Evolutionary conservation across 2,329 filamentous ascomycete genomes (phyloP), one percentile per base, ranked within the genome.

Genomic region (Trichoderma atroviride): DNA sequence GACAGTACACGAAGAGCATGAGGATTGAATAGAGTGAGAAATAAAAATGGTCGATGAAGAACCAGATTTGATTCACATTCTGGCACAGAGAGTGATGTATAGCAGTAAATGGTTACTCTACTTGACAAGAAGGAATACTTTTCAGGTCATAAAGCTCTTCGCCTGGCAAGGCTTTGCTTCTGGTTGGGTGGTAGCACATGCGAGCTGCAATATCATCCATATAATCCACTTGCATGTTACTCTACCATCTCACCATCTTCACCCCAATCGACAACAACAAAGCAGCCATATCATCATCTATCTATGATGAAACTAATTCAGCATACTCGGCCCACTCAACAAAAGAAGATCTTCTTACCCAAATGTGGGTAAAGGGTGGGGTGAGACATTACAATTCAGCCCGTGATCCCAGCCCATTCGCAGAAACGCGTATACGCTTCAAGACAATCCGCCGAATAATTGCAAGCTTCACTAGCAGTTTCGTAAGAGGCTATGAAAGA

Each of bases 351-450:
- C 16, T 27, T 37, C 29, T 14, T 31, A 29, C n/a, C 43, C 19
- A 16, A 16, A n/a, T 52, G 4, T 16, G 60, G 60, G 60, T 22
- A 37, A 40, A 40, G 31, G 47, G 52, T 53, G 24, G 27, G 29
- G 27, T 53, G 60, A 63, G 47, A 63, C 60, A 63, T 55, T 50
- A 29, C 22, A 31, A 47, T 37, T 53, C 60, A 33, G 47, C 9
- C 47, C 60, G 33, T 53, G n/a, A 22, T 22, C 9, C 43, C 43
- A 50, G n/a, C n/a, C 47, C 47, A 19, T 24, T 13, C 10, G 14
- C 5, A 24, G 10, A 16, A 10, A 24, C 47, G n/a, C n/a, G 47
- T 50, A 24, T 10, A 29, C 22, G 47, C 27, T 31, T 35, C 60
- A n/a, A 5, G 16, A 14, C 37, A 47, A 22, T 11, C 24, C 9